Conservation (phyloP, 345 rosid species). For the Fremontodendron californicum region DNA sequence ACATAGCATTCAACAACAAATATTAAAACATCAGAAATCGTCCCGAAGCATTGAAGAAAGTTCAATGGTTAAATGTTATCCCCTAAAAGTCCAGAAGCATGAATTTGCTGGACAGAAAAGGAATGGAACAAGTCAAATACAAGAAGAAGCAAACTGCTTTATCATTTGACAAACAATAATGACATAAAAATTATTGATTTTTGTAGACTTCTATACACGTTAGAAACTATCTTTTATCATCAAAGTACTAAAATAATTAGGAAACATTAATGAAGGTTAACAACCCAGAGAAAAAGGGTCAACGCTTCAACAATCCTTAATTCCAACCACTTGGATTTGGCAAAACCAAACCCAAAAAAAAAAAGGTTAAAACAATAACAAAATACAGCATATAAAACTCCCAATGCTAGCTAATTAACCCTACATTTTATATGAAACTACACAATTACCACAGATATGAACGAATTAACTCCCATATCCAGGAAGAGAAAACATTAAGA, state of each 20-base stretch:
- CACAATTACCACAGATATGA: not conserved
- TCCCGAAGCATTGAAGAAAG: not conserved
- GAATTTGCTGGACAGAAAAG: too few species aligned
- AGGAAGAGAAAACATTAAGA: not conserved
- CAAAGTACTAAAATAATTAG: not conserved
- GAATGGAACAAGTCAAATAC: not conserved
- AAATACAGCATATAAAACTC: not conserved
- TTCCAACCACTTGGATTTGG: slow-evolving; percentile 2
- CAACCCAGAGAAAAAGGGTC: not conserved
- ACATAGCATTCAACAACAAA: not conserved
- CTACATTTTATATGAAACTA: slow-evolving; percentile 4
- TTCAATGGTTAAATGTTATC: not conserved
- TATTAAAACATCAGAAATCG: not conserved
- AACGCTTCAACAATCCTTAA: slow-evolving; percentile 5
- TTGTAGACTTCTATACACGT: slow-evolving; percentile 8
- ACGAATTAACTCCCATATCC: not conserved
- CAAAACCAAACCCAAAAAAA: not conserved
- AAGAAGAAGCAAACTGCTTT: not conserved
- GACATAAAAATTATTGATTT: not conserved
- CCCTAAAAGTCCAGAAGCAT: not conserved
- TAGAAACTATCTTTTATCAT: not conserved
- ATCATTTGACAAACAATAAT: not conserved
- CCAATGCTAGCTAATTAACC: slow-evolving; percentile 1
- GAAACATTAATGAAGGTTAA: not conserved
- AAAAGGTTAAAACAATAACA: not conserved